A percentile compares a stretch with the other conserved stretches of the same genome.
Evolutionary conservation across 1,139 yeast species (phyloP).

Genomic region (Saccharomycopsis hybrid): DNA sequence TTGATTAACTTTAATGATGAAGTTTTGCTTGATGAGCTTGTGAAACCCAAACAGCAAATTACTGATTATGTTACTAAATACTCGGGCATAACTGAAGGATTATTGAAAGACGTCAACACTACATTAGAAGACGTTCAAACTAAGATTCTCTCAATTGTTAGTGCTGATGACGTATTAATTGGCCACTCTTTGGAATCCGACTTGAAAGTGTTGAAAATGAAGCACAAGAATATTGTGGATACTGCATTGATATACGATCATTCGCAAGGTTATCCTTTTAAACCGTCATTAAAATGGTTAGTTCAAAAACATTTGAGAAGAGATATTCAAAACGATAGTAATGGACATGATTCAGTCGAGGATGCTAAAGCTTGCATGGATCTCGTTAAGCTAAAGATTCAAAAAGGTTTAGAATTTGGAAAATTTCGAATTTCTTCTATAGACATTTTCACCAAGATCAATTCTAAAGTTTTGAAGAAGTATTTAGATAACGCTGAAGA

Average conservation of each 20-base stretch:
- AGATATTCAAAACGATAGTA: conserved; percentile 54
- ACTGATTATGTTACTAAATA: conserved; percentile 74
- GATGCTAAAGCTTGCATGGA: conserved; percentile 82
- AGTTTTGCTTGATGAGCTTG: conserved; percentile 62
- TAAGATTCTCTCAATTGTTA: conserved; percentile 39
- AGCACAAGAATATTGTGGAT: conserved; percentile 64
- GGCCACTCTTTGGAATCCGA: conserved; percentile 76
- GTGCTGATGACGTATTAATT: conserved; percentile 48
- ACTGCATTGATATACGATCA: conserved; percentile 65
- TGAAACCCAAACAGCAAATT: conserved; percentile 68
- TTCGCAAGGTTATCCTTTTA: conserved; percentile 69
- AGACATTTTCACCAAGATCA: conserved; percentile 33
- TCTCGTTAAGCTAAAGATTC: conserved; percentile 60
- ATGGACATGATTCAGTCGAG: conserved; percentile 82
- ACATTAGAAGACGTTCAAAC: conserved; percentile 62
- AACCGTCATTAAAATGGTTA: conserved; percentile 70
- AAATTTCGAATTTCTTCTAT: conserved; percentile 35
- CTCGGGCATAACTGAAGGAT: conserved; percentile 80
- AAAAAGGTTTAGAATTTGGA: conserved; percentile 65
- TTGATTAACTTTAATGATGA: conserved; percentile 53
- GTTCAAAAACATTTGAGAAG: conserved; percentile 48
- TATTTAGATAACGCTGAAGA: not conserved
- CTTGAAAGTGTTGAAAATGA: conserved; percentile 49
- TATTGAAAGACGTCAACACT: conserved; percentile 55
- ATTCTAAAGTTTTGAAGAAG: conserved; percentile 20